phyloP scores from a whole-genome alignment of 2,329 filamentous ascomycete genomes.

The Zymoseptoria pseudotritici region DNA sequence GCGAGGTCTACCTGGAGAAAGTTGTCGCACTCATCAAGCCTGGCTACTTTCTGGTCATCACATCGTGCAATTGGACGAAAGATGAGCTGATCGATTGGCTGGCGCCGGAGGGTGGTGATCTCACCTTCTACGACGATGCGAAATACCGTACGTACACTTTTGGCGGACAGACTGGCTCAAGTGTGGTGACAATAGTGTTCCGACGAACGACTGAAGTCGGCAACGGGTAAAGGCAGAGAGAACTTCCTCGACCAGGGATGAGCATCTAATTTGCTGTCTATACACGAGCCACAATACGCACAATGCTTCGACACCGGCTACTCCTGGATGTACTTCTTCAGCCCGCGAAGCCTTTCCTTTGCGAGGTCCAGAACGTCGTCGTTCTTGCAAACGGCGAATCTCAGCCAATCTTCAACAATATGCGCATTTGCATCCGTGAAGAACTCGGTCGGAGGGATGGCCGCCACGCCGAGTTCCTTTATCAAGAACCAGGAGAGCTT shows the following conservation, averaged over 20 bases:
- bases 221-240: neutral
- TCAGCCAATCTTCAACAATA: conserved; percentile 84
- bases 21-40: conserved; percentile 61
- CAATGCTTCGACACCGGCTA: neutral
- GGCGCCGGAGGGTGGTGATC: conserved; percentile 40
- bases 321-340: conserved; percentile 43
- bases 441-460: conserved; percentile 94
- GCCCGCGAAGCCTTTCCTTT: conserved; percentile 41
- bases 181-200: conserved; percentile 82
- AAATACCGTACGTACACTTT: conserved; percentile 84
- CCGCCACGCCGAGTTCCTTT: conserved; percentile 89
- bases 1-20: conserved; percentile 66
- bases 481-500: conserved; percentile 95
- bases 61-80: conserved; percentile 98
- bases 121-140: conserved; percentile 60
- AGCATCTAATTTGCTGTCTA: neutral
- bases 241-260: neutral
- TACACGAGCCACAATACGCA: neutral
- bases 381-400: conserved; percentile 94
- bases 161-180: conserved; percentile 80
- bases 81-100: conserved; percentile 79
- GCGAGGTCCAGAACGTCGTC: conserved; percentile 61
- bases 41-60: conserved; percentile 72
- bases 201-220: conserved; percentile 25
- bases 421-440: conserved; percentile 79